Conservation (phyloP, 2,329 filamentous ascomycete genomes). For the Aspergillus ustus region DNA sequence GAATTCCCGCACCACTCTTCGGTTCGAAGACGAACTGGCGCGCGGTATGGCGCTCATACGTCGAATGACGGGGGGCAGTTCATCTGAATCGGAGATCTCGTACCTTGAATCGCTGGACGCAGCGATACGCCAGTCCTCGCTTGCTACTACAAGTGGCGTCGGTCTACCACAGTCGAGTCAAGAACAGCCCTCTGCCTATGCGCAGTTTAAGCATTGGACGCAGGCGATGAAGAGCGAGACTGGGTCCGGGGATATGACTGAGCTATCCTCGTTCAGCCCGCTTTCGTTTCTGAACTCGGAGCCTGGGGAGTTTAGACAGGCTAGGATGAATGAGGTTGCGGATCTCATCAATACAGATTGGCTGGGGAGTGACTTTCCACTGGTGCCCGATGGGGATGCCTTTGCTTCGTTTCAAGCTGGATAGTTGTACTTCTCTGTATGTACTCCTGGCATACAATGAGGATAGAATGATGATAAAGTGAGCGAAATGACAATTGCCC, state of each 20-base stretch:
- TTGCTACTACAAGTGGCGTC: not conserved
- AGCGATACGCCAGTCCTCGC: not conserved
- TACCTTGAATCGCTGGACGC: not conserved
- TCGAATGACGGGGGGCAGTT: not conserved
- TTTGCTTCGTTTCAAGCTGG: not conserved
- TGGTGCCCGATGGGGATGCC: not conserved
- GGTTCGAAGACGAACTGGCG: not conserved
- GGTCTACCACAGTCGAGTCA: not conserved
- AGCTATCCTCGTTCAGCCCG: not conserved
- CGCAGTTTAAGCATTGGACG: not conserved
- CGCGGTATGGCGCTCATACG: not conserved
- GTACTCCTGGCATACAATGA: not conserved
- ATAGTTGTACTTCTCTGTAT: not conserved
- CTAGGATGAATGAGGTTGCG: not conserved
- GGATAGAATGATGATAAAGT: too few species aligned
- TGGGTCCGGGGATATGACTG: not conserved
- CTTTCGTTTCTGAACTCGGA: not conserved
- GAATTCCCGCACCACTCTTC: not conserved
- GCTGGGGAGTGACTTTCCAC: not conserved
- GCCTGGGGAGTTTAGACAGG: not conserved
- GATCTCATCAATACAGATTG: not conserved
- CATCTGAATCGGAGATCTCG: not conserved
- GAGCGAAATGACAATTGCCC: too few species aligned
- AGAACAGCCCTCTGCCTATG: not conserved
- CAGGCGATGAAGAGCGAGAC: not conserved